These are phyloP conservation scores for Neovahlkampfia damariscottae DNA, from an alignment of 78 protist species.

Conservation along the genomic window DNA sequence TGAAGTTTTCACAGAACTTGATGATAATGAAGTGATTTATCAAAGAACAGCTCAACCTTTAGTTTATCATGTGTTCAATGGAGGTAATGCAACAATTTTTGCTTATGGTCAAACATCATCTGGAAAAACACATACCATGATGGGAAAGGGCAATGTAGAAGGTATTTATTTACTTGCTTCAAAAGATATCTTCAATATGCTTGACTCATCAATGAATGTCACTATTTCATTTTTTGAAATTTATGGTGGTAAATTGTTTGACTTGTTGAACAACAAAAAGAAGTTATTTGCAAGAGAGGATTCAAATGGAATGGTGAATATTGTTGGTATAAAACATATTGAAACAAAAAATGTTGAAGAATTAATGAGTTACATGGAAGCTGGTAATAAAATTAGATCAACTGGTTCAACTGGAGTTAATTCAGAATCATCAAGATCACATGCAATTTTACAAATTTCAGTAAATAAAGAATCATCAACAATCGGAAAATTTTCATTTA, in stretches of 20 bases:
- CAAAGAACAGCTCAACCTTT: constrained; percentile 19
- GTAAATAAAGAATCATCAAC: constrained; percentile 2
- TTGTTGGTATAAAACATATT: constrained; percentile 65
- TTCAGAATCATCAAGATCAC: constrained; percentile 79
- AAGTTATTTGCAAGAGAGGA: constrained; percentile 63
- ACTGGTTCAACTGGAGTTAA: constrained; percentile 83
- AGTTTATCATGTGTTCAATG: constrained; percentile 41
- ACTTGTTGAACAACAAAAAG: constrained; percentile 62
- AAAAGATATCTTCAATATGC: constrained; percentile 57
- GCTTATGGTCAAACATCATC: constrained; percentile 92
- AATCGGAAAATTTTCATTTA: constrained; percentile 68
- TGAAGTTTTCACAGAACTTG: constrained; percentile 64
- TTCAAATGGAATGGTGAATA: constrained; percentile 51
- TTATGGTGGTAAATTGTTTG: constrained; percentile 79
- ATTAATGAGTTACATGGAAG: constrained; percentile 45
- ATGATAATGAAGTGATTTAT: constrained; percentile 41
- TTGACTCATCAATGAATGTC: constrained; percentile 13
- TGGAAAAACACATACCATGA: constrained; percentile 77
- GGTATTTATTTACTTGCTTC: constrained; percentile 65
- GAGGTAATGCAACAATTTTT: constrained; percentile 84
- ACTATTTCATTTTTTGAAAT: constrained; percentile 73
- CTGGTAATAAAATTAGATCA: constrained; percentile 38
- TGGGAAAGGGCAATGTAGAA: constrained; percentile 39
- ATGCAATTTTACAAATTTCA: constrained; percentile 75
- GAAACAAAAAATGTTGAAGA: constrained; percentile 28